Evolutionary conservation across 1,284 basidiomycete genomes (phyloP), one percentile per base, ranked within the genome.

Genomic region (Tremellales sp.): DNA sequence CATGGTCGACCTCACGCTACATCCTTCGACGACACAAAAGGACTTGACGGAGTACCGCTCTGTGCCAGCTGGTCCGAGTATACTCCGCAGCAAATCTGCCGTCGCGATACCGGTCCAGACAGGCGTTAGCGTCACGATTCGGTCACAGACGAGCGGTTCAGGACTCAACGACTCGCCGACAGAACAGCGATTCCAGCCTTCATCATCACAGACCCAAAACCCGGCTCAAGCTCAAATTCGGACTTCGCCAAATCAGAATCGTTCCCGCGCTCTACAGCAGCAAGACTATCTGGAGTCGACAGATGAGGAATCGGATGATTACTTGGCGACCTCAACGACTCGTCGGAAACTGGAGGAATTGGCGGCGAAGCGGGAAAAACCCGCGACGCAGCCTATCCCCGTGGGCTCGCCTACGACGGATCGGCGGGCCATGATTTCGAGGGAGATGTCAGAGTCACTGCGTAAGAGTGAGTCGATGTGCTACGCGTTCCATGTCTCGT

Each of bases 371-470:
- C 49, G 60, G n/a, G 56, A 58, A 40, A 48, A 35, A 23, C 12
- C 21, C 19, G 21, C 19, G 36, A 45, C 43, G 15, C n/a, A 56
- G 3, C 51, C 53, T 33, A 33, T 48, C 24, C 68, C 70, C 1
- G 54, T 64, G 44, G 62, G 63, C 19, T 36, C 33, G 33, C 68
- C 70, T 7, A 68, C 67, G 1, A 62, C 66, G 2, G 55, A 62
- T 19, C 58, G 70, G 26, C 58, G 70, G 17, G 56, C 53, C 10
- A 72, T 72, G 36, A 72, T 72, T 48, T 65, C 67, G 57, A 54
- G 67, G 42, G 70, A 72, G 45, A 70, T 72, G 68, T 68, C 65
- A 21, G 68, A 69, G 57, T 68, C 66, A 13, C 51, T 72, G 17
- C 46, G 70, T 12, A 51, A 58, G 41, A 72, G 69, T 72, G 49